These are phyloP conservation scores for Microstegium vimineum DNA, from an alignment of 176 grass and related monocot genomes.

Conservation along the genomic window DNA sequence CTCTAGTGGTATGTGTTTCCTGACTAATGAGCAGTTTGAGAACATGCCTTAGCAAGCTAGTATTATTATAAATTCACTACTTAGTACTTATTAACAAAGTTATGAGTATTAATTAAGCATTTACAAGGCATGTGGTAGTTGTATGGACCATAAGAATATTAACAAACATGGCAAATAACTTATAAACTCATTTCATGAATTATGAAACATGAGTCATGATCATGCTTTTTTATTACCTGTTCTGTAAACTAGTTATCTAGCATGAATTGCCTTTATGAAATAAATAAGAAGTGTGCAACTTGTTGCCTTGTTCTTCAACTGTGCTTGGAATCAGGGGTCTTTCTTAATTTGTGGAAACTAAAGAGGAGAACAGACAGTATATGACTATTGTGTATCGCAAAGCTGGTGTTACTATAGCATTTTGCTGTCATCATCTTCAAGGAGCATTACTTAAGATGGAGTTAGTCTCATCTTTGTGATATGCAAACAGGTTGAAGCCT, in stretches of 20 bases:
- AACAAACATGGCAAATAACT: neutral
- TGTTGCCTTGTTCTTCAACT: conserved; percentile 44
- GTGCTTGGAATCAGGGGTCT: conserved; percentile 41
- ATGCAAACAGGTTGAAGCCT: conserved; percentile 37
- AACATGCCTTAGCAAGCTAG: neutral
- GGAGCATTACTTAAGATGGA: conserved; percentile 40
- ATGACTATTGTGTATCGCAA: conserved; percentile 32
- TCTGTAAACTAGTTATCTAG: conserved; percentile 33
- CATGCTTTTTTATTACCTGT: conserved; percentile 8
- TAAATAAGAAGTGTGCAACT: conserved; percentile 27
- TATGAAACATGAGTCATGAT: neutral
- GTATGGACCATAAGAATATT: conserved; percentile 10
- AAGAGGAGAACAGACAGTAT: conserved; percentile 39
- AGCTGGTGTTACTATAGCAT: conserved; percentile 39
- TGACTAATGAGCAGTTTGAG: neutral
- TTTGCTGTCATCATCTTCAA: conserved; percentile 29
- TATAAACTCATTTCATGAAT: conserved; percentile 12
- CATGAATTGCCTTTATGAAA: conserved; percentile 23
- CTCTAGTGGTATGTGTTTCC: conserved; percentile 66
- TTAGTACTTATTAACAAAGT: neutral
- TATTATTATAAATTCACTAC: neutral
- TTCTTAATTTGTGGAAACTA: conserved; percentile 49
- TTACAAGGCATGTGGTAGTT: neutral
- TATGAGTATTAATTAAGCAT: neutral
- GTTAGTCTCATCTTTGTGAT: conserved; percentile 38